Evolutionary conservation across 1,284 basidiomycete genomes (phyloP).

Genomic region (Nidula niveotomentosa): DNA sequence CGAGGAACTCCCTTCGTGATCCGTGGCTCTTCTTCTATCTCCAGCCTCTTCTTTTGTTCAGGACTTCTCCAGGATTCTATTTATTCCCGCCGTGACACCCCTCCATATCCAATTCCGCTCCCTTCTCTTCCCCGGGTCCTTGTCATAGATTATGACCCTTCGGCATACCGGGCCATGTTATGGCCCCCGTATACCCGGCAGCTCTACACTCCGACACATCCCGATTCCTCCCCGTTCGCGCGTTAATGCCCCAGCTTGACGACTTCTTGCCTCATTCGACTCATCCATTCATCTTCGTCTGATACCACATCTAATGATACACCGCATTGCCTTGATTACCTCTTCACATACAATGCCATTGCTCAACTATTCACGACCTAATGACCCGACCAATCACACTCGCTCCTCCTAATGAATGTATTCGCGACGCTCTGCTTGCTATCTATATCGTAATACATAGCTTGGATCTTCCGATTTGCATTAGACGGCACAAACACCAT

Average conservation of each 20-base stretch:
- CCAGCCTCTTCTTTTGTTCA: conserved; percentile 1
- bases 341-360: background rate
- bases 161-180: too few relatives aligned
- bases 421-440: background rate
- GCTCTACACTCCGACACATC: too few relatives aligned
- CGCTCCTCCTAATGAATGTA: conserved; percentile 5
- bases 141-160: too few relatives aligned
- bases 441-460: background rate
- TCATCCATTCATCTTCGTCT: background rate
- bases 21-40: conserved; percentile 1
- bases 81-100: background rate
- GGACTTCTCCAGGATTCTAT: conserved; percentile 1
- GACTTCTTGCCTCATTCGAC: background rate
- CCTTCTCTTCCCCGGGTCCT: too few relatives aligned
- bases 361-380: conserved; percentile 15
- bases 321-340: background rate
- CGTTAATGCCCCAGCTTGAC: too few relatives aligned
- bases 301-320: conserved; percentile 1
- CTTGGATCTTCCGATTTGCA: conserved; percentile 1
- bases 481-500: background rate
- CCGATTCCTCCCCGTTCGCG: too few relatives aligned
- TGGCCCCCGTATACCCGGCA: too few relatives aligned
- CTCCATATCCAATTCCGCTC: too few relatives aligned
- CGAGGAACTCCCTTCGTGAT: conserved; percentile 35
- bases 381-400: conserved; percentile 21